Base-by-base conservation (phyloP, 495 filamentous ascomycete species). In the Lasiosphaeria ovina region DNA sequence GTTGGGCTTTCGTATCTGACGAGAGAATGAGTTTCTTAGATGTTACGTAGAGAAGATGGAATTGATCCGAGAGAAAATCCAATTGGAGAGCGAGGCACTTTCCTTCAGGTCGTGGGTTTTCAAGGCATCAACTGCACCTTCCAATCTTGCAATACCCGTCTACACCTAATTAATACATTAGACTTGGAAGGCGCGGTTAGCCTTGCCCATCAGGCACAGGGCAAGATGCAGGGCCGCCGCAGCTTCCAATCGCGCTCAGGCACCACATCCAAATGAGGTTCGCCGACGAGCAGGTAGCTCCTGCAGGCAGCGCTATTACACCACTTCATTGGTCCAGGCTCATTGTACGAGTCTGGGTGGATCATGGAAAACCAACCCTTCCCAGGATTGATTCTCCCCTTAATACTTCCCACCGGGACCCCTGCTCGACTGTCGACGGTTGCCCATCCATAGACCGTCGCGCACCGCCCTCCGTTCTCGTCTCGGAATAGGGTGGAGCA, bases 71-170 rank as follows among this genome's bases (percentile, higher is more conserved):
- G 47, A 50, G 47, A 31, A 50, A 50, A 31, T 50, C 16, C 2
- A n/a, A 3, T 4, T 8, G n/a, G 47, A 50, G 47, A 31, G 2
- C 3, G 24, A 50, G 47, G 14, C 16, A 31, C 47, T 2, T 24
- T 42, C 7, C 7, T 16, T 4, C 2, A 8, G 24, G 7, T 8
- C 8, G 38, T 42, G 12, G 47, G 14, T 16, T 8, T 50, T 50
- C 47, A n/a, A 50, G 47, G 16, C n/a, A n/a, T n/a, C 3, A n/a
- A 50, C 47, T 50, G 47, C 47, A 50, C 47, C 47, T 50, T 50
- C 47, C 3, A n/a, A 50, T 50, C 47, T 50, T 50, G n/a, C n/a
- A 50, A 12, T 4, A n/a, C 9, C 47, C 47, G 47, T n/a, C 47
- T 17, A 1, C n/a, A n/a, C 9, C 47, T n/a, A 24, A 24, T 2